These are phyloP conservation scores for Ceratocystis colombiana DNA, from an alignment of 2,329 filamentous ascomycete species.

Conservation along the genomic window DNA sequence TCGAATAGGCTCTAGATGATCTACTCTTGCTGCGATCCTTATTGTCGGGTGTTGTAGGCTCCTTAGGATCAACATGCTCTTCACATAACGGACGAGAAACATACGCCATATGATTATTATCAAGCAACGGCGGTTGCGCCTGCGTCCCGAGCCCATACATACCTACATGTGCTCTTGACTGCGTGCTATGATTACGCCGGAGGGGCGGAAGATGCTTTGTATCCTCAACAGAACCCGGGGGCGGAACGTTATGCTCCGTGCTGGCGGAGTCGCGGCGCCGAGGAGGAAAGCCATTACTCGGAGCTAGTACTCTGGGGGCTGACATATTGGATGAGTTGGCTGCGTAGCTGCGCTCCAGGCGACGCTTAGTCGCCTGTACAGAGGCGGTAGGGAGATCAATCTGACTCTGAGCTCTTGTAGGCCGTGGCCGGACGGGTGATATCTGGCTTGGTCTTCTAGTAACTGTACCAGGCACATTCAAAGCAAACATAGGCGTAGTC, in stretches of 20 bases:
- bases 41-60: slow-evolving; percentile 6
- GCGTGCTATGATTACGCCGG: slow-evolving; percentile 20
- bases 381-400: slow-evolving; percentile 21
- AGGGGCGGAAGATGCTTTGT: slow-evolving; percentile 18
- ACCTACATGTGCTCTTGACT: neutral
- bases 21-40: neutral
- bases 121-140: slow-evolving; percentile 3
- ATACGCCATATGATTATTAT: neutral
- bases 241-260: slow-evolving; percentile 9
- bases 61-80: neutral
- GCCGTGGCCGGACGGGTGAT: slow-evolving; percentile 16
- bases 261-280: slow-evolving; percentile 20
- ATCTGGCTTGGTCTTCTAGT: neutral
- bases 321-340: slow-evolving; percentile 19
- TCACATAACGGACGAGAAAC: neutral
- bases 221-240: slow-evolving; percentile 8
- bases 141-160: neutral
- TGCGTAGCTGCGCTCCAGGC: slow-evolving; percentile 12
- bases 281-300: slow-evolving; percentile 19
- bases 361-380: slow-evolving; percentile 19
- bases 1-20: neutral
- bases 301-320: neutral
- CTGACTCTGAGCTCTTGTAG: slow-evolving; percentile 19
- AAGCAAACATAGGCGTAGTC: neutral
- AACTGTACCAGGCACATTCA: neutral